These are phyloP conservation scores for Parietichytrium sp. DNA, from an alignment of 108 stramenopile species.

Conservation along the genomic window DNA sequence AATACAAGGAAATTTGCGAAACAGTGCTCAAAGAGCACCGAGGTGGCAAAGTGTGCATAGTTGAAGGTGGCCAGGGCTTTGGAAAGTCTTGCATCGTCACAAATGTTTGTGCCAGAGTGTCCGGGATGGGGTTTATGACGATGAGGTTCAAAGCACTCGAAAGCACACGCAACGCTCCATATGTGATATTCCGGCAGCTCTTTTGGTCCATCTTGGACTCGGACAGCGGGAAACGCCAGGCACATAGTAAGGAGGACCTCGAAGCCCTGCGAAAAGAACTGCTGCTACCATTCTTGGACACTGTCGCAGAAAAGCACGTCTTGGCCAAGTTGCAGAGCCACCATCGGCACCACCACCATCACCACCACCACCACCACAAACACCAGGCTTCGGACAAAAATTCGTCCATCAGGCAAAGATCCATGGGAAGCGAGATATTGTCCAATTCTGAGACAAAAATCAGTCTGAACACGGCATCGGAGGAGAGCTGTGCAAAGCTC, in stretches of 20 bases:
- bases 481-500: too few species aligned
- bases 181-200: slow-evolving; percentile 13
- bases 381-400: too few species aligned
- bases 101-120: not conserved
- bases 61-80: not conserved
- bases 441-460: too few species aligned
- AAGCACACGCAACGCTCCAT: not conserved
- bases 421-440: too few species aligned
- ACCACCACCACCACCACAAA: too few species aligned
- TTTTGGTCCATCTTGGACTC: not conserved
- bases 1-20: not conserved
- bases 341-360: too few species aligned
- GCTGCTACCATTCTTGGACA: not conserved
- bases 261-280: not conserved
- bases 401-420: too few species aligned
- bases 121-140: not conserved
- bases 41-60: not conserved
- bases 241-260: not conserved
- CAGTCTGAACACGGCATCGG: too few species aligned
- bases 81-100: not conserved
- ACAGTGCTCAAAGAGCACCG: not conserved
- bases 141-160: not conserved
- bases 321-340: too few species aligned
- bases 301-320: not conserved
- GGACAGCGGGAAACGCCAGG: not conserved